A percentile compares a stretch with the other conserved stretches of the same genome.
Conservation (phyloP, 2,329 filamentous ascomycete species). For the Fusarium robinianum region DNA sequence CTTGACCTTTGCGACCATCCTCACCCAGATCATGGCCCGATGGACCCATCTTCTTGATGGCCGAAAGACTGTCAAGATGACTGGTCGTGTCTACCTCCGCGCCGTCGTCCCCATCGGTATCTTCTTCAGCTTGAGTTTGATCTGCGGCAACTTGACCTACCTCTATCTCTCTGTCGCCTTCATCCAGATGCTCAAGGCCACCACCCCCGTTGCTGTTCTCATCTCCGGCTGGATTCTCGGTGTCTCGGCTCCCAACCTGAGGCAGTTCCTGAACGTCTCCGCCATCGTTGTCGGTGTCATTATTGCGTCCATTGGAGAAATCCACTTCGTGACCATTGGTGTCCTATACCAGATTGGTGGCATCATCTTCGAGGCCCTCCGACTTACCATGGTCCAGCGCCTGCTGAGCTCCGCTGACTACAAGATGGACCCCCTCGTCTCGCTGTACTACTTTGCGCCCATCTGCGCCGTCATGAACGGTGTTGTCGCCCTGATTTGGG, state of each 20-base stretch:
- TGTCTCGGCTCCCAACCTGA: constrained; percentile 80
- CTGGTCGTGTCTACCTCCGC: constrained; percentile 85
- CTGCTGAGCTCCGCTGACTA: constrained; percentile 81
- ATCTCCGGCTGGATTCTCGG: constrained; percentile 87
- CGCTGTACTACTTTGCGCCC: constrained; percentile 87
- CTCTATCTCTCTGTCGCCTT: constrained; percentile 94
- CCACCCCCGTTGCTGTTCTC: constrained; percentile 90
- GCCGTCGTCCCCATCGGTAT: constrained; percentile 93
- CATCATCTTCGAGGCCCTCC: constrained; percentile 80
- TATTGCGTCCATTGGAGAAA: constrained; percentile 93
- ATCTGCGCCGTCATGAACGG: constrained; percentile 84
- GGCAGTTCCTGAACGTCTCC: constrained; percentile 89
- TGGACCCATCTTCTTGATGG: constrained; percentile 90
- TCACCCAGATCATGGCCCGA: constrained; percentile 91
- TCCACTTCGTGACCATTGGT: constrained; percentile 83
- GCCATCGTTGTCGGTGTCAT: constrained; percentile 94
- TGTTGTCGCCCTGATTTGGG: constrained; percentile 71
- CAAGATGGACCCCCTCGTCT: constrained; percentile 91
- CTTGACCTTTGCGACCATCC: constrained; percentile 86
- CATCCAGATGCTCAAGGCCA: constrained; percentile 99
- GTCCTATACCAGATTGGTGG: constrained; percentile 80
- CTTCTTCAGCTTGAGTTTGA: constrained; percentile 95
- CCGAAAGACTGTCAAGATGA: constrained; percentile 97
- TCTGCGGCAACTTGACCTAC: constrained; percentile 95
- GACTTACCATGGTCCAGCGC: constrained; percentile 82